Evolutionary conservation across 2,329 filamentous ascomycete species (phyloP).

Genomic region (Talaromyces sp.): DNA sequence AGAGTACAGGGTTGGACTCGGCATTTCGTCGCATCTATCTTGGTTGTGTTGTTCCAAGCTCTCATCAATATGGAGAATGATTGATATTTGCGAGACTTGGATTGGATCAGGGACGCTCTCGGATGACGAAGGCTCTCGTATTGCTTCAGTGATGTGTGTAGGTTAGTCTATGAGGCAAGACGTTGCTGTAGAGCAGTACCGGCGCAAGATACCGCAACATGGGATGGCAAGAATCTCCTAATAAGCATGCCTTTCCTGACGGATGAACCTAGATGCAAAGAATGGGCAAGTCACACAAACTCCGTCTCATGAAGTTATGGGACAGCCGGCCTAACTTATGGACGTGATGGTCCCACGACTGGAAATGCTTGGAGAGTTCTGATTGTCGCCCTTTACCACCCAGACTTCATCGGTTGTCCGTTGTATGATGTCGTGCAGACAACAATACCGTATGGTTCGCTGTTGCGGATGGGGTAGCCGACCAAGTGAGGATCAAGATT

Average conservation of each 20-base stretch:
- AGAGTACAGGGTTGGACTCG: not conserved
- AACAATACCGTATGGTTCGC: not conserved
- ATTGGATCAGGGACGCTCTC: not conserved
- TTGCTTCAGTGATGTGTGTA: not conserved
- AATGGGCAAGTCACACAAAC: not conserved
- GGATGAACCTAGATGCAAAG: conserved; percentile 30
- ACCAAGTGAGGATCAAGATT: not conserved
- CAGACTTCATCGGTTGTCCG: not conserved
- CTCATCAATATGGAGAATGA: conserved; percentile 18
- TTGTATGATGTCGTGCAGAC: not conserved
- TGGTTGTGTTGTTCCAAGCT: conserved; percentile 21
- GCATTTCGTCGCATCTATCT: not conserved
- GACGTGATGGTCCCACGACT: not conserved
- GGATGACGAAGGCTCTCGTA: not conserved
- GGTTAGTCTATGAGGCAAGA: not conserved
- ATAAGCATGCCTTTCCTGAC: not conserved
- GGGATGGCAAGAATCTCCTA: conserved; percentile 54
- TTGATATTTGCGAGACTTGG: not conserved
- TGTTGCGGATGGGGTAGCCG: not conserved
- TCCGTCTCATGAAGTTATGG: not conserved
- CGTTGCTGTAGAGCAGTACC: conserved; percentile 36
- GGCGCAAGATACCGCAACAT: conserved; percentile 61
- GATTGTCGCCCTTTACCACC: not conserved
- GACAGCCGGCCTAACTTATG: not conserved
- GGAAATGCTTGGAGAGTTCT: not conserved